Conservation (phyloP, 208 protist genomes). For the Strigomonas culicis region DNA sequence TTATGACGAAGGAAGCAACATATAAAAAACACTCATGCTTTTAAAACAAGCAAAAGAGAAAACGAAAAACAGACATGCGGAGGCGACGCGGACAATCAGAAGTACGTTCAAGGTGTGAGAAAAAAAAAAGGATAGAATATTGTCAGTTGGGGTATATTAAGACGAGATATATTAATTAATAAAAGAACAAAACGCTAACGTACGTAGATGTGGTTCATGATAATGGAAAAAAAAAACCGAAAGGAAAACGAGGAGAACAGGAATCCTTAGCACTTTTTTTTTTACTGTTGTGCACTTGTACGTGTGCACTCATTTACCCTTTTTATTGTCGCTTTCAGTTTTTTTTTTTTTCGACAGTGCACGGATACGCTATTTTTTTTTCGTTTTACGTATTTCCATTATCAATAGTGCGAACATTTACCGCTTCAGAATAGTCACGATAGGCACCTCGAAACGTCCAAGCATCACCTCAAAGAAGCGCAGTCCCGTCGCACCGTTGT, state of each 20-base stretch:
- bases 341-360: neutral
- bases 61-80: neutral
- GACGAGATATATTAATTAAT: neutral
- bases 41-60: neutral
- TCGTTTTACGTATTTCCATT: neutral
- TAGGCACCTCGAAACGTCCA: constrained; percentile 31
- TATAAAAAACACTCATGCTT: neutral
- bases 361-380: no score
- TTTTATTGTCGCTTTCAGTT: neutral
- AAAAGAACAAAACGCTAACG: neutral
- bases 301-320: neutral
- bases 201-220: neutral
- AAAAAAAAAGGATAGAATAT: constrained; percentile 5
- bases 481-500: constrained; percentile 14
- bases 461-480: constrained; percentile 34
- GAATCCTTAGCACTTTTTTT: neutral
- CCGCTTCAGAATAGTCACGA: constrained; percentile 13
- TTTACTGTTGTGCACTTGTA: neutral
- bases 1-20: neutral
- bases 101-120: constrained; percentile 10
- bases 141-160: neutral
- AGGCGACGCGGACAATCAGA: neutral
- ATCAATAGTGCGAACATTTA: constrained; percentile 10
- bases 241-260: constrained; percentile 9
- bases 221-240: constrained; percentile 9